Conservation (phyloP, 192 early-diverging fungal genomes). For the Lobulomyces angularis region DNA sequence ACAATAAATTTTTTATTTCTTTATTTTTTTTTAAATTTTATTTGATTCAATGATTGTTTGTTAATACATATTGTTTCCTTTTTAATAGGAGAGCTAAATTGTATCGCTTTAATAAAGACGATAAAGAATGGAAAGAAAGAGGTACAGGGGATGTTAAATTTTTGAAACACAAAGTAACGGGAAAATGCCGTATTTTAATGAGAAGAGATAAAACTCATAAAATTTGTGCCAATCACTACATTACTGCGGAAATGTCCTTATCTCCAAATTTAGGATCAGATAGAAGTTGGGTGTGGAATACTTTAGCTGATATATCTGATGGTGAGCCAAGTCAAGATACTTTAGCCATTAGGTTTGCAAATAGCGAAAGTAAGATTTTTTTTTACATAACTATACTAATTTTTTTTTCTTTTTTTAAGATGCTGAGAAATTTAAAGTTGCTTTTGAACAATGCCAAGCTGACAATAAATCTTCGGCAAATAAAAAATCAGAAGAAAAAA, state of each 20-base stretch:
- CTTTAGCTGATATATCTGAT: slow-evolving; percentile 79
- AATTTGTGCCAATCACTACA: slow-evolving; percentile 97
- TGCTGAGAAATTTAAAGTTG: slow-evolving; percentile 19
- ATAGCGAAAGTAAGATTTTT: slow-evolving; percentile 76
- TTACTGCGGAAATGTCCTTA: slow-evolving; percentile 78
- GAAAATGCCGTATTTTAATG: slow-evolving; percentile 94
- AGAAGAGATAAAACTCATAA: slow-evolving; percentile 96
- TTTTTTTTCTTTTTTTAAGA: background rate
- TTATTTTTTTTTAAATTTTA: slow-evolving; percentile 7
- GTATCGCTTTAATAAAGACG: slow-evolving; percentile 87
- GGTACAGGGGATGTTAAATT: slow-evolving; percentile 96
- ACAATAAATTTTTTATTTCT: slow-evolving; percentile 5
- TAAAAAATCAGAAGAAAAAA: too few species aligned
- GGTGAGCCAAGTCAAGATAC: slow-evolving; percentile 71
- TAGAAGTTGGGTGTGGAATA: slow-evolving; percentile 98
- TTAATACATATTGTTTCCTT: background rate
- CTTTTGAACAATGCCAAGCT: too few species aligned
- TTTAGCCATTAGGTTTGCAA: slow-evolving; percentile 91
- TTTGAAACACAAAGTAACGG: slow-evolving; percentile 78
- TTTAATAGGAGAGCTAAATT: slow-evolving; percentile 79
- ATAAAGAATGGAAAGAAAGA: slow-evolving; percentile 98
- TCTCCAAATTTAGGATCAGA: slow-evolving; percentile 94
- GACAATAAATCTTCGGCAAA: too few species aligned
- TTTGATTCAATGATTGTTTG: background rate
- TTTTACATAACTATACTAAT: background rate